These are phyloP conservation scores for Spiraea crenata DNA, from an alignment of 331 rosid genomes.

Conservation along the genomic window DNA sequence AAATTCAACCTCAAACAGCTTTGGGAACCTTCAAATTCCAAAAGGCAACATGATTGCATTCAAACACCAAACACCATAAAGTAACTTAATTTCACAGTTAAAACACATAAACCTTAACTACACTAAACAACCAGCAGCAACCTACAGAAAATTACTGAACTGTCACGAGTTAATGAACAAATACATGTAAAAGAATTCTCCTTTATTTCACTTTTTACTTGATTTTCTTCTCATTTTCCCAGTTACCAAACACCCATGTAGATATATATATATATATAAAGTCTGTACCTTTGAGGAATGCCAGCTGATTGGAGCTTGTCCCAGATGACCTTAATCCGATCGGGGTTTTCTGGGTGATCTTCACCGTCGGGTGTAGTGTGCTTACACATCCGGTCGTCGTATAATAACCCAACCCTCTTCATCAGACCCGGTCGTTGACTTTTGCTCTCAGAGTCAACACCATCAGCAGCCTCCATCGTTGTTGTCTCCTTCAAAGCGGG, in stretches of 20 bases:
- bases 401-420: constrained; percentile 57
- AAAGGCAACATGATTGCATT: neutral
- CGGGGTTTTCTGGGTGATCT: constrained; percentile 73
- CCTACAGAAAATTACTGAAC: neutral
- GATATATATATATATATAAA: neutral
- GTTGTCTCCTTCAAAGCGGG: too few relatives aligned
- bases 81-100: neutral
- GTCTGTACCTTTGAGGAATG: constrained; percentile 50
- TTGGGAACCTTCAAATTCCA: neutral
- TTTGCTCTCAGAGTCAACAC: constrained; percentile 3
- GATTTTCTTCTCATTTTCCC: constrained; percentile 3
- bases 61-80: neutral
- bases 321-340: constrained; percentile 75
- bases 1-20: neutral
- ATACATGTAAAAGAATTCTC: neutral
- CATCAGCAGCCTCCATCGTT: constrained; percentile 12
- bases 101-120: neutral
- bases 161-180: neutral
- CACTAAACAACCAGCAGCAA: neutral
- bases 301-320: constrained; percentile 53
- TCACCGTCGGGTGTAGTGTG: constrained; percentile 46
- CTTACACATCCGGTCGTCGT: constrained; percentile 80
- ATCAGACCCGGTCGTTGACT: constrained; percentile 27
- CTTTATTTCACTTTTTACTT: neutral
- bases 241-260: neutral